These are phyloP conservation scores for Colletotrichum sansevieriae DNA, from an alignment of 2,329 filamentous ascomycete genomes.

Conservation along the genomic window DNA sequence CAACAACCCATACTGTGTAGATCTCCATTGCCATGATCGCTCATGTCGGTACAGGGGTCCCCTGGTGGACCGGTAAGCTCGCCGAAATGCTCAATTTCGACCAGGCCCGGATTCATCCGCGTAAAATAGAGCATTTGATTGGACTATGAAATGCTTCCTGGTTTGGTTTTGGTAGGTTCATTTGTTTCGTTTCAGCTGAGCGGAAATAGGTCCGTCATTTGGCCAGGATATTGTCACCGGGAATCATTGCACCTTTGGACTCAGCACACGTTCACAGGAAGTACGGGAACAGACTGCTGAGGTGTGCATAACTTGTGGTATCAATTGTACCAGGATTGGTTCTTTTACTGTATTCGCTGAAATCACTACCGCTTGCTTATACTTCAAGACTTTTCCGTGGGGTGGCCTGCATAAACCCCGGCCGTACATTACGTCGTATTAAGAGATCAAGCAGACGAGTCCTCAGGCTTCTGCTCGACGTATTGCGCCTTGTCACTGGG, in stretches of 20 bases:
- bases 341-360: conserved; percentile 24
- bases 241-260: too few species aligned
- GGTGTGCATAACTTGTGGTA: neutral
- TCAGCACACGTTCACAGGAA: neutral
- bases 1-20: neutral
- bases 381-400: conserved; percentile 17
- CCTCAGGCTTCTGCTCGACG: conserved; percentile 41
- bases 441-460: conserved; percentile 27
- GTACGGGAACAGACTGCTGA: neutral
- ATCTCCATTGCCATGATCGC: neutral
- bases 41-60: conserved; percentile 2
- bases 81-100: neutral
- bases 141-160: neutral
- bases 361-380: conserved; percentile 35
- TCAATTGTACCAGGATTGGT: conserved; percentile 4
- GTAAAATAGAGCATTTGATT: neutral
- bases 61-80: neutral
- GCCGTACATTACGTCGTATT: conserved; percentile 8
- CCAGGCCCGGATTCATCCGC: neutral
- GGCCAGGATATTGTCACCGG: neutral
- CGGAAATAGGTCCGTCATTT: too few species aligned
- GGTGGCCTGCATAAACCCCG: conserved; percentile 6
- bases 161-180: neutral
- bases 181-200: too few species aligned
- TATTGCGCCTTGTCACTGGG: conserved; percentile 44